Percentiles rank a stretch among this genome's conserved stretches.
Conservation (phyloP, 805 yeast species). For the Komagataella kurtzmanii region DNA sequence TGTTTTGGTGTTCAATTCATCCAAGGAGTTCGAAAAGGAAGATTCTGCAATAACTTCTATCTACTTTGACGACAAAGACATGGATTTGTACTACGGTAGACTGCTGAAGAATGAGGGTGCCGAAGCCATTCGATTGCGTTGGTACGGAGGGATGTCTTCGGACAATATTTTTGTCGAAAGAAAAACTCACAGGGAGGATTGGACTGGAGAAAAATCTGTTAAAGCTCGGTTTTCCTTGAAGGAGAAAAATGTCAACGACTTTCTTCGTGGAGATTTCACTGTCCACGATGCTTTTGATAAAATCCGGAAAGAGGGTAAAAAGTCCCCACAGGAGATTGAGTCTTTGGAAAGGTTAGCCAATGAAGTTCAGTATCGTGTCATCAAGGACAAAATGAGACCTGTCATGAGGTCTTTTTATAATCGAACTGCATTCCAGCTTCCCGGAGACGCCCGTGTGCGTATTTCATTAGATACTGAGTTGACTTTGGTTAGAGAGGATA, state of each 20-base stretch:
- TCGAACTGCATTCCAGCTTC: slow-evolving; percentile 97
- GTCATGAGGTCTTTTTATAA: slow-evolving; percentile 93
- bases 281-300: slow-evolving; percentile 86
- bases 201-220: slow-evolving; percentile 99
- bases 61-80: slow-evolving; percentile 79
- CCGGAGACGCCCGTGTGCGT: slow-evolving; percentile 98
- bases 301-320: slow-evolving; percentile 86
- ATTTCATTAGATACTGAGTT: slow-evolving; percentile 95
- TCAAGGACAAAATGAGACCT: slow-evolving; percentile 79
- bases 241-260: slow-evolving; percentile 81
- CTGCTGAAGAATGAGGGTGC: slow-evolving; percentile 97
- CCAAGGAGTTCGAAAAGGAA: slow-evolving; percentile 90
- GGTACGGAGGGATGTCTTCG: slow-evolving; percentile 97
- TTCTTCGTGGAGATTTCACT: slow-evolving; percentile 72
- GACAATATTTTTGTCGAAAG: slow-evolving; percentile 93
- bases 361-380: slow-evolving; percentile 83
- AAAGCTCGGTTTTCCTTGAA: slow-evolving; percentile 91
- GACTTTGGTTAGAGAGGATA: slow-evolving; percentile 95
- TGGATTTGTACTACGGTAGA: slow-evolving; percentile 91
- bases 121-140: slow-evolving; percentile 92
- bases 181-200: slow-evolving; percentile 97
- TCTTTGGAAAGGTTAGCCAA: slow-evolving; percentile 83
- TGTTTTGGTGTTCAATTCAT: slow-evolving; percentile 79
- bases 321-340: slow-evolving; percentile 77
- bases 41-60: slow-evolving; percentile 96